A percentile compares a stretch with the other conserved stretches of the same genome.
phyloP scores from a whole-genome alignment of 371 early-diverging fungal species.

The Batkoa obscura region DNA sequence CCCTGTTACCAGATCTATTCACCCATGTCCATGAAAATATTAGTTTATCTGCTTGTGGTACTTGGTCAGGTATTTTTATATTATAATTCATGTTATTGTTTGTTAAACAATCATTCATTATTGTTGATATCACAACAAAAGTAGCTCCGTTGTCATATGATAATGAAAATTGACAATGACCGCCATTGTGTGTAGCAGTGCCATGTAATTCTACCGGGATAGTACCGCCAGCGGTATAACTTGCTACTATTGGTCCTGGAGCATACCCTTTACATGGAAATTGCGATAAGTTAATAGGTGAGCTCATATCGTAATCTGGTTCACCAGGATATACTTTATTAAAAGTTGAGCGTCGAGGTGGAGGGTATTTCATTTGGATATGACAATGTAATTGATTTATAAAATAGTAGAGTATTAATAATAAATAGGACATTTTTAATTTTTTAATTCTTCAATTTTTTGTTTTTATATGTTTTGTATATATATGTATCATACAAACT shows the following conservation, averaged over 20 bases:
- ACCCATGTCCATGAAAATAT: constrained; percentile 9
- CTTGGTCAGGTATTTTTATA: neutral
- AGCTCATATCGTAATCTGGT: neutral
- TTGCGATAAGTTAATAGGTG: neutral
- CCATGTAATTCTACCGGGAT: constrained; percentile 11
- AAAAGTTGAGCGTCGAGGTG: neutral
- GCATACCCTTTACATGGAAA: constrained; percentile 10
- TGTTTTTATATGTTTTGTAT: no score
- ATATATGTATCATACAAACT: no score
- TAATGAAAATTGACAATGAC: neutral
- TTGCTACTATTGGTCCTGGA: neutral
- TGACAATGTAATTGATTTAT: neutral
- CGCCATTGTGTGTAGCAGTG: neutral
- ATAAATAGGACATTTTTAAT: no score
- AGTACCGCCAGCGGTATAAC: constrained; percentile 15
- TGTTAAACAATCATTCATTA: neutral
- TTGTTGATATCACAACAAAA: neutral
- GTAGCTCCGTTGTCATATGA: constrained; percentile 1
- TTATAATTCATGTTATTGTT: neutral
- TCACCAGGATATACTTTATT: neutral
- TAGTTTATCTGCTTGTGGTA: neutral
- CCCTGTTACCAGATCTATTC: constrained; percentile 38
- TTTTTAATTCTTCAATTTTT: no score
- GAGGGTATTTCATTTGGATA: neutral
- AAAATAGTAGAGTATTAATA: no score